phyloP scores from a whole-genome alignment of 108 stramenopile genomes.

The Fistulifera solaris region DNA sequence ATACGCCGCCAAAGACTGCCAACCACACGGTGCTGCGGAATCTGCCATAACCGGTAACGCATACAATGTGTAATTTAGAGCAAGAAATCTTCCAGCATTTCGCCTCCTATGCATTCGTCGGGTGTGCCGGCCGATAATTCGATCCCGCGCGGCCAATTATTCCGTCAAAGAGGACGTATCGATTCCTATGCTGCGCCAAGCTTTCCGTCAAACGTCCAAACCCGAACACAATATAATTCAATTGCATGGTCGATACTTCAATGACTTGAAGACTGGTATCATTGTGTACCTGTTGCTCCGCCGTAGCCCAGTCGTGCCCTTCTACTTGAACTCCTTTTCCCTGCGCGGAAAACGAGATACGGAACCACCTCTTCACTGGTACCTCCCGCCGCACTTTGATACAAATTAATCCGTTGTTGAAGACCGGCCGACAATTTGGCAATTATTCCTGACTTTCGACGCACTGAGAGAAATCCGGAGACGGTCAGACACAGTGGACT shows the following conservation, averaged over 20 bases:
- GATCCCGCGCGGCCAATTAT: conserved; percentile 27
- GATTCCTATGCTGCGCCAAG: not conserved
- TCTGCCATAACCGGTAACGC: conserved; percentile 3
- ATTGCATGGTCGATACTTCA: not conserved
- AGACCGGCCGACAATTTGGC: not conserved
- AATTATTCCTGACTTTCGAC: not conserved
- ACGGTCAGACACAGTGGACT: conserved; percentile 22
- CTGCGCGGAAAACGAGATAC: conserved; percentile 4
- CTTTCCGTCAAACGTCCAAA: conserved; percentile 13
- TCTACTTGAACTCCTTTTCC: conserved; percentile 12
- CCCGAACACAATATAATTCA: conserved; percentile 11
- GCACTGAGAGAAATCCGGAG: conserved; percentile 10
- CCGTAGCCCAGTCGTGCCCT: conserved; percentile 16
- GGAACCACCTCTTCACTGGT: not conserved
- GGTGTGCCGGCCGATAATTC: conserved; percentile 4
- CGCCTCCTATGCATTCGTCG: not conserved
- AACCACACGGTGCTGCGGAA: conserved; percentile 6
- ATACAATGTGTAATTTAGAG: conserved; percentile 8
- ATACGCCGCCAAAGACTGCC: not conserved
- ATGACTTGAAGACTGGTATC: not conserved
- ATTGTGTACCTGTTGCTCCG: not conserved
- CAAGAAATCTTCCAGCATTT: conserved; percentile 9
- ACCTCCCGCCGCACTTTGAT: conserved; percentile 11
- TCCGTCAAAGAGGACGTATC: conserved; percentile 16
- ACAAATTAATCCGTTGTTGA: conserved; percentile 8